Conservation (phyloP, 2,329 filamentous ascomycete genomes). For the Allantophomopsis lycopodina region DNA sequence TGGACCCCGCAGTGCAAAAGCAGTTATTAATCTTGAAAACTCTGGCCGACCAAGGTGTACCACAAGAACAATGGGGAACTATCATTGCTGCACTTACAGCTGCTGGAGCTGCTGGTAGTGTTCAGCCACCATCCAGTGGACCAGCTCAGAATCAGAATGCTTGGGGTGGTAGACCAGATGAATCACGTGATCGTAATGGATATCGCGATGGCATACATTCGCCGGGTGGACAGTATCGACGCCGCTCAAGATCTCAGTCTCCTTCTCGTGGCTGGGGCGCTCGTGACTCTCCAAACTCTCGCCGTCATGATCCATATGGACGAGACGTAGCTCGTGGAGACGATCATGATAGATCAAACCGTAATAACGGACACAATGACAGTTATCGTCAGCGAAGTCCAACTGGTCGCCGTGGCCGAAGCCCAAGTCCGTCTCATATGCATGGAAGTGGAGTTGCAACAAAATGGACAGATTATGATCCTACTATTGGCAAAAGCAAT, state of each 20-base stretch:
- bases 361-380: conserved; percentile 35
- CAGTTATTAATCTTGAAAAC: conserved; percentile 65
- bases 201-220: conserved; percentile 45
- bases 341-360: conserved; percentile 29
- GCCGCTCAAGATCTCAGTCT: conserved; percentile 66
- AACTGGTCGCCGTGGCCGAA: conserved; percentile 50
- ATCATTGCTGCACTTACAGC: conserved; percentile 38
- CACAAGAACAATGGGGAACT: conserved; percentile 60
- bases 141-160: conserved; percentile 27
- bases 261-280: conserved; percentile 61
- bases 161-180: conserved; percentile 21
- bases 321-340: conserved; percentile 48
- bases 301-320: conserved; percentile 54
- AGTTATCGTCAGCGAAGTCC: conserved; percentile 88
- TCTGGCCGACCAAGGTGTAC: conserved; percentile 60
- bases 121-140: conserved; percentile 8
- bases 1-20: conserved; percentile 43
- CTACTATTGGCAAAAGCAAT: conserved; percentile 54
- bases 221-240: conserved; percentile 37
- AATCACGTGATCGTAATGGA: conserved; percentile 39
- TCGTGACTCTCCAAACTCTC: conserved; percentile 36
- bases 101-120: conserved; percentile 11
- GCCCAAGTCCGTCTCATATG: conserved; percentile 38
- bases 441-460: conserved; percentile 28
- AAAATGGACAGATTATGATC: conserved; percentile 75